Evolutionary conservation across 176 grass and related monocot species (phyloP).

Genomic region (Canna indica): DNA sequence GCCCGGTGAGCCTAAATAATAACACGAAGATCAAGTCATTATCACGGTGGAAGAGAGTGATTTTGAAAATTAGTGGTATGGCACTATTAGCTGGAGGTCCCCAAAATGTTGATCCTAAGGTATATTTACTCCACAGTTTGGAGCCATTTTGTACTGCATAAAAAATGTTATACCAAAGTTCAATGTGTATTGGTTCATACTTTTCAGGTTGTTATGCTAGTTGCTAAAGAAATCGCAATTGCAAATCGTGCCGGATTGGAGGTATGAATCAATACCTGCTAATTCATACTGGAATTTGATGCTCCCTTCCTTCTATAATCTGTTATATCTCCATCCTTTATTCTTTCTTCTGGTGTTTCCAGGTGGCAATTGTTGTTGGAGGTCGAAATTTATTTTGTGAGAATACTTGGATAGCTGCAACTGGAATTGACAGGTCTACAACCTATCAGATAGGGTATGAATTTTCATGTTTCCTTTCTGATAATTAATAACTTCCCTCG

Average conservation of each 20-base stretch:
- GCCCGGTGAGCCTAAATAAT: slow-evolving; percentile 17
- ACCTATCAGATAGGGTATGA: slow-evolving; percentile 70
- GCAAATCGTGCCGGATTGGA: slow-evolving; percentile 59
- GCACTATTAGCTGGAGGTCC: slow-evolving; percentile 38
- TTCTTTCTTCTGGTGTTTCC: not conserved
- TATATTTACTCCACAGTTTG: not conserved
- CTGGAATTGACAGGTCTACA: slow-evolving; percentile 69
- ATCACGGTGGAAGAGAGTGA: slow-evolving; percentile 70
- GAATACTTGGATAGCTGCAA: slow-evolving; percentile 69
- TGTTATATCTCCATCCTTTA: slow-evolving; percentile 1
- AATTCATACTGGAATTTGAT: not conserved
- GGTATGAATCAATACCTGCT: slow-evolving; percentile 30
- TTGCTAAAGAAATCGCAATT: slow-evolving; percentile 86
- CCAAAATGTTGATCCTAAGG: slow-evolving; percentile 91
- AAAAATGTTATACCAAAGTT: not conserved
- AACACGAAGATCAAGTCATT: slow-evolving; percentile 27
- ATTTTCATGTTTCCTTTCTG: not conserved
- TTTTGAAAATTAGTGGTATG: slow-evolving; percentile 75
- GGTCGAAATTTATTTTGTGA: slow-evolving; percentile 82
- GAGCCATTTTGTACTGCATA: not conserved
- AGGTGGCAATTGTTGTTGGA: slow-evolving; percentile 85
- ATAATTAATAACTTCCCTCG: not conserved
- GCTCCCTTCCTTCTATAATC: slow-evolving; percentile 3
- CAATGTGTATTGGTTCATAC: slow-evolving; percentile 3
- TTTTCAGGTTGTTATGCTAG: slow-evolving; percentile 68